Conservation (phyloP, 2,329 filamentous ascomycete species). For the Chaetomiaceae sp. region DNA sequence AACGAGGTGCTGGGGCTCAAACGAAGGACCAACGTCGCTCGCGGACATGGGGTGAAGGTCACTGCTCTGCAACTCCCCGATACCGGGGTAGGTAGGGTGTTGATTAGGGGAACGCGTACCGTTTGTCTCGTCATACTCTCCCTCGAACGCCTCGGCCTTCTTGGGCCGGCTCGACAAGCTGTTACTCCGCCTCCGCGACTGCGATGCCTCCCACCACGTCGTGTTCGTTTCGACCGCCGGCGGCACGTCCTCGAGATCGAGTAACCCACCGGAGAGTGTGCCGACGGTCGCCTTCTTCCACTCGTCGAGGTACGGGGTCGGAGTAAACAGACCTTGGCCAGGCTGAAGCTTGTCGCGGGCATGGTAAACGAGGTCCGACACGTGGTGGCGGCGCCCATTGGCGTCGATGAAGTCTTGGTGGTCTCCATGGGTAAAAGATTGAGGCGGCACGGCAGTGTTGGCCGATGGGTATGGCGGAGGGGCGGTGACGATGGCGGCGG, state of each 20-base stretch:
- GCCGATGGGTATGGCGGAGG: constrained; percentile 10
- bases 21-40: constrained; percentile 6
- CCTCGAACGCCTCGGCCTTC: constrained; percentile 60
- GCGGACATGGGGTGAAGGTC: constrained; percentile 12
- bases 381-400: constrained; percentile 33
- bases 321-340: constrained; percentile 53
- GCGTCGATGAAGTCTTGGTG: constrained; percentile 29
- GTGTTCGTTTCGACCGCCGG: constrained; percentile 44
- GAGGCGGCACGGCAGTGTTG: constrained; percentile 5
- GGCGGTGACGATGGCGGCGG: too few relatives aligned
- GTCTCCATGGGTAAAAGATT: constrained; percentile 15
- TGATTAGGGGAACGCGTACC: constrained; percentile 36
- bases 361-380: constrained; percentile 40
- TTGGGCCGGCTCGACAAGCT: constrained; percentile 44
- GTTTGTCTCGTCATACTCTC: constrained; percentile 60
- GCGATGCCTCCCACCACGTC: constrained; percentile 71
- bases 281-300: constrained; percentile 66
- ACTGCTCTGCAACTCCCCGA: constrained; percentile 17
- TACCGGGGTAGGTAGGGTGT: constrained; percentile 16
- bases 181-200: constrained; percentile 43
- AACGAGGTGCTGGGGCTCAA: constrained; percentile 15
- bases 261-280: constrained; percentile 51
- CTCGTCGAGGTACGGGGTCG: constrained; percentile 60
- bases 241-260: constrained; percentile 50
- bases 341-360: constrained; percentile 40